Evolutionary conservation across 768 basidiomycete species (phyloP).

Genomic region (Antrodiella citrinella): DNA sequence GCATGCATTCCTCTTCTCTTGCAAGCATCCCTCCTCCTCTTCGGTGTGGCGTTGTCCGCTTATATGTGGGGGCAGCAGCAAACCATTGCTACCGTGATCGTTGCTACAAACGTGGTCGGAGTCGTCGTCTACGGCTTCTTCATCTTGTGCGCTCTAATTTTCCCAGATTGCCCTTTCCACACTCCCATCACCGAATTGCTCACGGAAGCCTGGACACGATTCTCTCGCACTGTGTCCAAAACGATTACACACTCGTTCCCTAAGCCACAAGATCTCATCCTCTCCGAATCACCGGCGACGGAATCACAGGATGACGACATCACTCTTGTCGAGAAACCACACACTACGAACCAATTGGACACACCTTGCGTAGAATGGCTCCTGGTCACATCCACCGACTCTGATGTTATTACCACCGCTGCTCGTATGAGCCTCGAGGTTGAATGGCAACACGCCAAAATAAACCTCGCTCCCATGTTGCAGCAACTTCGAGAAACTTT

Average conservation of each 20-base stretch:
- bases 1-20: neutral
- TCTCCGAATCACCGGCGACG: neutral
- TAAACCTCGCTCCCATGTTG: neutral
- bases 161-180: neutral
- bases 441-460: neutral
- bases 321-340: neutral
- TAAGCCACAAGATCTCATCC: neutral
- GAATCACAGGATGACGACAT: neutral
- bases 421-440: neutral
- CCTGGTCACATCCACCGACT: neutral
- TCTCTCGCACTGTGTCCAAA: neutral
- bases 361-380: neutral
- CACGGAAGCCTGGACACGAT: too few relatives aligned
- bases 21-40: neutral
- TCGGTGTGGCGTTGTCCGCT: neutral
- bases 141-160: neutral
- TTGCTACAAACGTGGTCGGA: neutral
- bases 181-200: neutral
- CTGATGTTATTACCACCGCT: neutral
- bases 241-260: neutral
- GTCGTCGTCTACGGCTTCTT: neutral
- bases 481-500: neutral
- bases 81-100: neutral
- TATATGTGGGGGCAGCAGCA: neutral
- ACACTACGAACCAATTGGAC: neutral